Conservation (phyloP, 768 basidiomycete species). For the Pleurotus eryngii region DNA sequence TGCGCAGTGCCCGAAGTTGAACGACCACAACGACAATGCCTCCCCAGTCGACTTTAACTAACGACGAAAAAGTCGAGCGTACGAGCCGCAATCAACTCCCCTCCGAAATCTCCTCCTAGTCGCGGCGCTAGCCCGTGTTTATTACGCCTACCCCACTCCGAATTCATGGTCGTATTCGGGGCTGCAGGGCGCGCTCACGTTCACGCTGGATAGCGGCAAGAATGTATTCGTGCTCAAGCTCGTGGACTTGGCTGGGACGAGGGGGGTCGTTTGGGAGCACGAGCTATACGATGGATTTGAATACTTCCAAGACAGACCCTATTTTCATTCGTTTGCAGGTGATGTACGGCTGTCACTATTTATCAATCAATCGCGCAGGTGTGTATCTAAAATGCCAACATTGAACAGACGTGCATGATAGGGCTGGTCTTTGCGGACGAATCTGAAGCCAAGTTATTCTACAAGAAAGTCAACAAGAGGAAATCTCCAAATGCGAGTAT, state of each 20-base stretch:
- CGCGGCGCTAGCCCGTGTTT: slow-evolving; percentile 85
- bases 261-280: slow-evolving; percentile 91
- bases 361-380: too few relatives aligned
- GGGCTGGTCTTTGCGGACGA: slow-evolving; percentile 90
- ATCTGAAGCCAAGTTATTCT: slow-evolving; percentile 76
- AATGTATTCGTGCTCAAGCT: slow-evolving; percentile 66
- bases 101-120: slow-evolving; percentile 74
- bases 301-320: slow-evolving; percentile 79
- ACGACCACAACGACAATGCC: slow-evolving; percentile 51
- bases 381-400: too few relatives aligned
- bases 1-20: background rate
- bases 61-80: slow-evolving; percentile 77
- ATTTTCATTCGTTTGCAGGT: slow-evolving; percentile 89
- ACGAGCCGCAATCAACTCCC: slow-evolving; percentile 47
- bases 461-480: slow-evolving; percentile 75
- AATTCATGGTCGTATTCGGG: slow-evolving; percentile 84
- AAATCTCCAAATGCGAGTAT: background rate
- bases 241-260: slow-evolving; percentile 79
- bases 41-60: slow-evolving; percentile 60
- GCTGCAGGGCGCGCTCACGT: slow-evolving; percentile 79
- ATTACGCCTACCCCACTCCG: slow-evolving; percentile 81
- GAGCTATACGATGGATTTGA: slow-evolving; percentile 83
- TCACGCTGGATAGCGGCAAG: slow-evolving; percentile 58
- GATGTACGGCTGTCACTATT: slow-evolving; percentile 65
- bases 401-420: slow-evolving; percentile 76